Evolutionary conservation across 345 rosid species (phyloP).

Genomic region (Murraya paniculata): DNA sequence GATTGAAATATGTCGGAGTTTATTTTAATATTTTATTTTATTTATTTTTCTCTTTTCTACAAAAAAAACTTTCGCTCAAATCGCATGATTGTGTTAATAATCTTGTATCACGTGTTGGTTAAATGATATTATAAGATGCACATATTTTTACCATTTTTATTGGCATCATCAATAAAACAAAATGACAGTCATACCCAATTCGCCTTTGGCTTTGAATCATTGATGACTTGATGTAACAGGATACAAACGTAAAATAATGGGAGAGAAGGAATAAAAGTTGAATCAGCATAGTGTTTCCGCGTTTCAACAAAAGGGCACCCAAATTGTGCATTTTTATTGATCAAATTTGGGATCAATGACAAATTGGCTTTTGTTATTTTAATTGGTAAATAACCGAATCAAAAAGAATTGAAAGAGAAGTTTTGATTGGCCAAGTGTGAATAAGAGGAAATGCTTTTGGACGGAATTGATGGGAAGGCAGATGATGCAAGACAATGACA

Average conservation of each 20-base stretch:
- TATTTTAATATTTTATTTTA: neutral
- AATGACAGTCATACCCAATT: neutral
- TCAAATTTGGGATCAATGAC: neutral
- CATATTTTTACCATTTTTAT: neutral
- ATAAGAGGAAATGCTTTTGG: neutral
- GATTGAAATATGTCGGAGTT: neutral
- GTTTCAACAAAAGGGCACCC: neutral
- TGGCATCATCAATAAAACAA: neutral
- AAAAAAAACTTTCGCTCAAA: neutral
- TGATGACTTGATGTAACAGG: neutral
- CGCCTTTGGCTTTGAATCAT: neutral
- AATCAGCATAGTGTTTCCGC: neutral
- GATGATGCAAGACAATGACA: conserved; percentile 9
- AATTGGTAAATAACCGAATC: conserved; percentile 6
- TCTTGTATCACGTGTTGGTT: neutral
- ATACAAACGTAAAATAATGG: neutral
- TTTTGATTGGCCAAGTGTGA: conserved; percentile 1
- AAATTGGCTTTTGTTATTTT: neutral
- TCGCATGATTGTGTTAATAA: neutral
- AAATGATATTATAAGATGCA: neutral
- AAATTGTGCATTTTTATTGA: neutral
- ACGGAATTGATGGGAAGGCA: neutral
- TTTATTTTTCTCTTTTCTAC: neutral
- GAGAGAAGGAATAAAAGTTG: neutral
- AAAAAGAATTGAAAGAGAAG: conserved; percentile 15